Conservation (phyloP, 345 rosid species). For the Hypericum androsaemum region DNA sequence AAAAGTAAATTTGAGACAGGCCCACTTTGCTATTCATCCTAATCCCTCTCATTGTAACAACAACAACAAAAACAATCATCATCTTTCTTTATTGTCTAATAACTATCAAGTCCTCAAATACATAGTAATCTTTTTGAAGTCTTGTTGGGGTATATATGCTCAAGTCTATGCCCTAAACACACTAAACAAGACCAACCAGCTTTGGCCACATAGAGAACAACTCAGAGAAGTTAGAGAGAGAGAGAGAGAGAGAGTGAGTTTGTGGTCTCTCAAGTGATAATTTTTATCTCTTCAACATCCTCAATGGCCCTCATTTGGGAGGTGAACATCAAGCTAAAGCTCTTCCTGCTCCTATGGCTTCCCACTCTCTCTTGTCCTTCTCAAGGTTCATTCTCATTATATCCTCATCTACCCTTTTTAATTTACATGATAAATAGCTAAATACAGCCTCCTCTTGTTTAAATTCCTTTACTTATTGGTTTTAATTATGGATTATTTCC, state of each 20-base stretch:
- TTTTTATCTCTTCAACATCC: neutral
- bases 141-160: neutral
- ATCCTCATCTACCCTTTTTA: neutral
- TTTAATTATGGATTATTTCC: too few relatives aligned
- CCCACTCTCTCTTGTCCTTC: slow-evolving; percentile 9
- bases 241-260: neutral
- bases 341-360: slow-evolving; percentile 10
- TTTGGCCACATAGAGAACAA: slow-evolving; percentile 11
- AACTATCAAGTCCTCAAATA: too few relatives aligned
- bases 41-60: too few relatives aligned
- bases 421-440: neutral
- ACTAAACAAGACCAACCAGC: slow-evolving; percentile 18
- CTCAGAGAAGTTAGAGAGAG: neutral
- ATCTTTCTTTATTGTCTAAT: too few relatives aligned
- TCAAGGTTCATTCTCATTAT: slow-evolving; percentile 9
- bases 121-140: neutral
- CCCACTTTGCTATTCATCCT: too few relatives aligned
- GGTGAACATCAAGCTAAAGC: slow-evolving; percentile 1
- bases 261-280: neutral
- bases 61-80: too few relatives aligned
- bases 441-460: too few relatives aligned
- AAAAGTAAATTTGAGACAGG: too few relatives aligned
- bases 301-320: slow-evolving; percentile 13
- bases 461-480: too few relatives aligned
- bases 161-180: neutral